Evolutionary conservation across 2,329 filamentous ascomycete genomes (phyloP), one percentile per base, ranked within the genome.

Genomic region (Endothia cerciana): DNA sequence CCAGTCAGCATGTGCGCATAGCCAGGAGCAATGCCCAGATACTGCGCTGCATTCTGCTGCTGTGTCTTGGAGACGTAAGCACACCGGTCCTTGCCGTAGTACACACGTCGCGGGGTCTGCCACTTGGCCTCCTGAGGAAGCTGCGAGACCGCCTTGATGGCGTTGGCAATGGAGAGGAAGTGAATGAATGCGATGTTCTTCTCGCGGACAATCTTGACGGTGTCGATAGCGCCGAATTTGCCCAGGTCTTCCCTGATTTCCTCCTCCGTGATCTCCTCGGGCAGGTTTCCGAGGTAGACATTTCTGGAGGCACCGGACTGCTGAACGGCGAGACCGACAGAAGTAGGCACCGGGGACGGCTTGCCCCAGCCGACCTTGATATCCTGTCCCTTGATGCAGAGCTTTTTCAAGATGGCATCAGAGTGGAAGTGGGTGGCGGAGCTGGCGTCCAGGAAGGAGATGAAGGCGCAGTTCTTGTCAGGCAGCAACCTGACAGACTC

Each of bases 281-380:
- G 87, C 66, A 99, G 79, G 76, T 97, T 98, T 63, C 95, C 95
- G 53, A 99, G 85, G 76, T 99, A 99, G 41, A 99, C 95, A 75
- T 99, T 99, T 70, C 95, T 89, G 22, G 95, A 99, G 38, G 95
- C 95, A 62, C 94, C 94, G 15, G 94, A 97, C 79, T 99, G 95
- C 81, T 99, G 95, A 40, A 98, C 95, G 57, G 95, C 94, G 65
- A 98, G 84, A n/a, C 94, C 93, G 57, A 99, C 95, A 2, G 95
- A 98, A 2, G 94, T 98, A 3, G 95, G 95, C 0, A 99, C 95
- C 79, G 97, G 94, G 3, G 95, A 98, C 40, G 95, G 94, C 81
- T 99, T 99, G 70, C 95, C 95, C 95, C 95, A 99, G 69, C 95
- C 95, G 73, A 99, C 94, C 85, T 99, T 99, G 83, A 99, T 97